A percentile compares a stretch with the other conserved stretches of the same genome.
Conservation (phyloP, 352 stramenopile species). For the Poterioochromonas sp. region DNA sequence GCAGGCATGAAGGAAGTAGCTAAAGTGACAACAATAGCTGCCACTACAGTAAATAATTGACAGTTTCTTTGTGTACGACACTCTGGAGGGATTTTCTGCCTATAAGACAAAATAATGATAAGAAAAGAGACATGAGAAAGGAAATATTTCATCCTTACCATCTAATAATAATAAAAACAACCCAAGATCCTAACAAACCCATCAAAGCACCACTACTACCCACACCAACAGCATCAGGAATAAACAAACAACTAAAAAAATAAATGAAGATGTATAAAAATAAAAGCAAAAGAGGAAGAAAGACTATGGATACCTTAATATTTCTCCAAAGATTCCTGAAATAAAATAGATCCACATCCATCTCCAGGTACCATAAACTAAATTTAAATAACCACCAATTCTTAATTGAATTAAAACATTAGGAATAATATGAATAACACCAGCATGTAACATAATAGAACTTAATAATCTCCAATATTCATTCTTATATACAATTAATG, state of each 20-base stretch:
- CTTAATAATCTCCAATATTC: slow-evolving; percentile 21
- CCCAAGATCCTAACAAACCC: slow-evolving; percentile 23
- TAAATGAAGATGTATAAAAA: neutral
- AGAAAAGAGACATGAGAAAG: neutral
- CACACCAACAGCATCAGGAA: slow-evolving; percentile 28
- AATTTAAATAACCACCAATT: slow-evolving; percentile 31
- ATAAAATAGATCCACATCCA: slow-evolving; percentile 29
- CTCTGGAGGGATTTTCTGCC: slow-evolving; percentile 20
- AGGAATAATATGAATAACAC: slow-evolving; percentile 26
- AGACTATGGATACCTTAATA: neutral
- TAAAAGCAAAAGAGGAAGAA: neutral
- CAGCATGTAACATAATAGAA: slow-evolving; percentile 28
- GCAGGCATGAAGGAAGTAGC: neutral
- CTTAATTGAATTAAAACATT: slow-evolving; percentile 28
- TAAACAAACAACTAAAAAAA: slow-evolving; percentile 10
- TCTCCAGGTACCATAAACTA: slow-evolving; percentile 27
- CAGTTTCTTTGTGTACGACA: slow-evolving; percentile 28
- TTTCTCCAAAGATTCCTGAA: slow-evolving; percentile 25
- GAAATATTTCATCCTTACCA: neutral
- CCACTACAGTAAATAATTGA: slow-evolving; percentile 7
- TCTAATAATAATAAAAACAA: slow-evolving; percentile 30
- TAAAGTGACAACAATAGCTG: slow-evolving; percentile 16
- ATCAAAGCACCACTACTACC: slow-evolving; percentile 30
- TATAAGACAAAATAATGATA: neutral
- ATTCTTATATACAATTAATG: neutral